Evolutionary conservation across 2,329 filamentous ascomycete genomes (phyloP).

Genomic region (Xylariaceae sp.): DNA sequence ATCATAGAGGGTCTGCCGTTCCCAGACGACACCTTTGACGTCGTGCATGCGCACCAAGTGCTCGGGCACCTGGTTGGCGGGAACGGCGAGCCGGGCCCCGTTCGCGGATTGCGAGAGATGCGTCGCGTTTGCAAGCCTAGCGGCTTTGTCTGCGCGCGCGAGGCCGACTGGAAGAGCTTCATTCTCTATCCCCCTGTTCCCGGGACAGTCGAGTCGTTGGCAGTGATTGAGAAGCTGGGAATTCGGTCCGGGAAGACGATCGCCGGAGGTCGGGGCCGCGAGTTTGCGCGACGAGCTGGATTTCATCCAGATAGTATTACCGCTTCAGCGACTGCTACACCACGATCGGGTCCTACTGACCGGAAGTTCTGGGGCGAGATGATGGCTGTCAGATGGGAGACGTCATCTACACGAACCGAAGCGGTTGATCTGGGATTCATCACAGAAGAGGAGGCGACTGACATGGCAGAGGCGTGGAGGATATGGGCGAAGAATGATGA

Average conservation of each 20-base stretch:
- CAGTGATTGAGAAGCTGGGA: conserved; percentile 6
- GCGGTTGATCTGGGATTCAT: conserved; percentile 14
- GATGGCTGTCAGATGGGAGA: conserved; percentile 11
- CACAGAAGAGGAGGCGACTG: conserved; percentile 5
- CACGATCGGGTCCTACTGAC: conserved; percentile 3
- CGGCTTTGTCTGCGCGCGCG: conserved; percentile 16
- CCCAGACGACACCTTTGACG: conserved; percentile 13
- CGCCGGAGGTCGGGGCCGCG: conserved; percentile 9
- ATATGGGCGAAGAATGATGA: conserved; percentile 9
- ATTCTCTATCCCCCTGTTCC: conserved; percentile 10
- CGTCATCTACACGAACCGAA: neutral
- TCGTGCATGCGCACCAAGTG: conserved; percentile 16
- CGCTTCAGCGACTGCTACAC: conserved; percentile 9
- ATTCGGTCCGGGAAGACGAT: conserved; percentile 5
- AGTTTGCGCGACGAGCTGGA: conserved; percentile 16
- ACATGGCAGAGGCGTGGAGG: conserved; percentile 13
- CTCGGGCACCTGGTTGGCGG: conserved; percentile 10
- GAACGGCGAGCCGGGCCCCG: conserved; percentile 9
- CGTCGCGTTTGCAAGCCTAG: conserved; percentile 17
- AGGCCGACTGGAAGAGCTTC: conserved; percentile 11
- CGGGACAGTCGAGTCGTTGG: conserved; percentile 3
- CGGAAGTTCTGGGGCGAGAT: conserved; percentile 11
- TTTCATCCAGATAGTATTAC: conserved; percentile 9
- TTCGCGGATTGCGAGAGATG: conserved; percentile 16
- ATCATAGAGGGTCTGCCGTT: conserved; percentile 13